Conservation (phyloP, 1,284 basidiomycete genomes). For the Trametes polyzona region DNA sequence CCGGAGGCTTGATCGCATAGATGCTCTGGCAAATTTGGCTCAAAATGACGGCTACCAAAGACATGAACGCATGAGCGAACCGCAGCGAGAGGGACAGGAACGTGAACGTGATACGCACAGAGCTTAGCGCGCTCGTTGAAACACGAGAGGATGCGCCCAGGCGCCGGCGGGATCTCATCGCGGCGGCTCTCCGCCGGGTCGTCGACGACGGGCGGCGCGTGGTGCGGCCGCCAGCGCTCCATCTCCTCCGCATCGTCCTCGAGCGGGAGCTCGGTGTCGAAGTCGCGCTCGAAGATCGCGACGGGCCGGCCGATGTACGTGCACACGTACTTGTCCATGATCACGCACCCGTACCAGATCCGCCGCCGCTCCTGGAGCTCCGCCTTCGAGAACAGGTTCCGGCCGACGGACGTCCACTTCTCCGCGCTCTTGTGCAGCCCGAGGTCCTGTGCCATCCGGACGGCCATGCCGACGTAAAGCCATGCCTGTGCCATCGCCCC, state of each 20-base stretch:
- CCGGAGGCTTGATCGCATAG: slow-evolving; percentile 69
- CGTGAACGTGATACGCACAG: slow-evolving; percentile 48
- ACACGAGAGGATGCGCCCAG: slow-evolving; percentile 67
- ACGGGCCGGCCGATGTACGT: slow-evolving; percentile 82
- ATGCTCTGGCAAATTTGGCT: slow-evolving; percentile 72
- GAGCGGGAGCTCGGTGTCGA: slow-evolving; percentile 74
- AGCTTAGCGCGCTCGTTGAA: slow-evolving; percentile 78
- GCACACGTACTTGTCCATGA: slow-evolving; percentile 82
- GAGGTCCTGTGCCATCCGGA: slow-evolving; percentile 85
- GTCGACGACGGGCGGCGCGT: slow-evolving; percentile 41
- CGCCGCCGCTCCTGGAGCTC: slow-evolving; percentile 77
- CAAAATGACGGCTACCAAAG: slow-evolving; percentile 58
- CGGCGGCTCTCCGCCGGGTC: slow-evolving; percentile 35
- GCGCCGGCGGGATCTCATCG: slow-evolving; percentile 38
- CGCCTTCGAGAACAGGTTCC: slow-evolving; percentile 60
- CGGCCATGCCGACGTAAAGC: slow-evolving; percentile 80
- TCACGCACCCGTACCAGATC: slow-evolving; percentile 82
- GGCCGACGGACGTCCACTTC: slow-evolving; percentile 65
- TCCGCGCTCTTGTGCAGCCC: slow-evolving; percentile 85
- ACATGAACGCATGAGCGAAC: slow-evolving; percentile 1
- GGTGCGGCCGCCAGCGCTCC: slow-evolving; percentile 56
- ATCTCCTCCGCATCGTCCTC: slow-evolving; percentile 73
- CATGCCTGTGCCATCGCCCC: slow-evolving; percentile 88
- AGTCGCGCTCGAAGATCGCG: slow-evolving; percentile 80
- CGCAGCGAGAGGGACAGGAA: background rate